phyloP scores from a whole-genome alignment of 2,329 filamentous ascomycete genomes.

The Claviceps humidiphila region DNA sequence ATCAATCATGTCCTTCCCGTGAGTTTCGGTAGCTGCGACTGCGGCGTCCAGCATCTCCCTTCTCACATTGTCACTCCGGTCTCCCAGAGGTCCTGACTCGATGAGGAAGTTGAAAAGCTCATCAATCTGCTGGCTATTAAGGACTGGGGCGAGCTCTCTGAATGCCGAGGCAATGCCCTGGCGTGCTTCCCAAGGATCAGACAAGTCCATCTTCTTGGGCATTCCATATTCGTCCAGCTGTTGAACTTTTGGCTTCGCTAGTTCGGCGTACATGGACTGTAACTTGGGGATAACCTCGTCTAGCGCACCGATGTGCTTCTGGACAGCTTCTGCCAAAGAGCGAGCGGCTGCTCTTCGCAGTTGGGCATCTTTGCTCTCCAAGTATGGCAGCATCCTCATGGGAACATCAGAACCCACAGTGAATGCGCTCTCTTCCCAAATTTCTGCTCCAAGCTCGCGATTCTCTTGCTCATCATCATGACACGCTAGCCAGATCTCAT shows the following conservation, averaged over 20 bases:
- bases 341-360: constrained; percentile 74
- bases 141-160: constrained; percentile 60
- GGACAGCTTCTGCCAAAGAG: constrained; percentile 62
- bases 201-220: constrained; percentile 74
- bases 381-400: constrained; percentile 58
- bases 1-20: constrained; percentile 74
- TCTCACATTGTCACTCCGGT: constrained; percentile 64
- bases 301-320: constrained; percentile 45
- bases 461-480: constrained; percentile 90
- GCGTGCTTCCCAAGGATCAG: constrained; percentile 82
- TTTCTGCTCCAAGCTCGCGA: constrained; percentile 64
- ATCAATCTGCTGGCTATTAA: constrained; percentile 57
- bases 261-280: constrained; percentile 58
- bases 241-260: constrained; percentile 70
- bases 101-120: constrained; percentile 77
- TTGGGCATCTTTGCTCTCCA: constrained; percentile 67
- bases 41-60: constrained; percentile 88
- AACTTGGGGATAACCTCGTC: constrained; percentile 50
- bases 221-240: constrained; percentile 90
- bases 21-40: constrained; percentile 63
- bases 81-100: constrained; percentile 72
- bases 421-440: constrained; percentile 91
- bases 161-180: constrained; percentile 84
- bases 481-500: constrained; percentile 85
- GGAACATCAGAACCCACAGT: constrained; percentile 53